Percentiles rank a stretch among this genome's conserved stretches.
Evolutionary conservation across 495 filamentous ascomycete genomes (phyloP).

Genomic region (Hyaloscypha variabilis): DNA sequence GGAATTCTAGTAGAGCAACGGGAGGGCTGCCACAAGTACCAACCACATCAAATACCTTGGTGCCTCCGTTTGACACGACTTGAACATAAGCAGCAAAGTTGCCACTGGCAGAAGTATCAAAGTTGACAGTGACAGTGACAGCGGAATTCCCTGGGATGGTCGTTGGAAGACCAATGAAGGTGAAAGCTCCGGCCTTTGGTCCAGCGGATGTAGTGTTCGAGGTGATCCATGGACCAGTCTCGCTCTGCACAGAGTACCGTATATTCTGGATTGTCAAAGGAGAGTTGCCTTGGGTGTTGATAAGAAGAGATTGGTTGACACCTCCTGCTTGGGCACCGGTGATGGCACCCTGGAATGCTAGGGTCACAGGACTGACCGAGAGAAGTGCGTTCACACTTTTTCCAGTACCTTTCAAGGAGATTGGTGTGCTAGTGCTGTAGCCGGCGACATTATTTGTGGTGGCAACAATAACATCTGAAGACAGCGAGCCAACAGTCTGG

Average conservation of each 20-base stretch:
- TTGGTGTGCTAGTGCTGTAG: slow-evolving; percentile 36
- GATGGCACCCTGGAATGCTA: slow-evolving; percentile 42
- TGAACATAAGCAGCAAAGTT: slow-evolving; percentile 45
- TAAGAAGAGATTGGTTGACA: slow-evolving; percentile 32
- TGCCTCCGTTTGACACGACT: slow-evolving; percentile 45
- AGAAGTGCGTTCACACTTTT: slow-evolving; percentile 36
- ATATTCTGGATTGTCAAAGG: slow-evolving; percentile 36
- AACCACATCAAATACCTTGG: slow-evolving; percentile 39
- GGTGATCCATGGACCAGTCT: slow-evolving; percentile 40
- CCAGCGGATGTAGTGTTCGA: slow-evolving; percentile 35
- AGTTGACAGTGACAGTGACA: slow-evolving; percentile 40
- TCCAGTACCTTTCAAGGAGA: slow-evolving; percentile 37
- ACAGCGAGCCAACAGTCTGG: slow-evolving; percentile 40
- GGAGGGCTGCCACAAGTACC: slow-evolving; percentile 42
- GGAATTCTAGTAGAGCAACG: slow-evolving; percentile 47
- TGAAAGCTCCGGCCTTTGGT: slow-evolving; percentile 41
- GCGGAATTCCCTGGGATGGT: slow-evolving; percentile 36
- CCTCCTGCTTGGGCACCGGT: slow-evolving; percentile 32
- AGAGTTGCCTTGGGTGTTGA: slow-evolving; percentile 38
- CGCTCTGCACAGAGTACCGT: slow-evolving; percentile 36
- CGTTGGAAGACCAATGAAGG: slow-evolving; percentile 41
- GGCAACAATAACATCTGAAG: slow-evolving; percentile 39
- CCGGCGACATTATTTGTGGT: slow-evolving; percentile 37
- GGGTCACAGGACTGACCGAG: slow-evolving; percentile 33
- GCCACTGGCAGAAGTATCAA: slow-evolving; percentile 41